A percentile compares a stretch with the other conserved stretches of the same genome.
Conservation (phyloP, 1,139 yeast species). For the Candida smagusa region DNA sequence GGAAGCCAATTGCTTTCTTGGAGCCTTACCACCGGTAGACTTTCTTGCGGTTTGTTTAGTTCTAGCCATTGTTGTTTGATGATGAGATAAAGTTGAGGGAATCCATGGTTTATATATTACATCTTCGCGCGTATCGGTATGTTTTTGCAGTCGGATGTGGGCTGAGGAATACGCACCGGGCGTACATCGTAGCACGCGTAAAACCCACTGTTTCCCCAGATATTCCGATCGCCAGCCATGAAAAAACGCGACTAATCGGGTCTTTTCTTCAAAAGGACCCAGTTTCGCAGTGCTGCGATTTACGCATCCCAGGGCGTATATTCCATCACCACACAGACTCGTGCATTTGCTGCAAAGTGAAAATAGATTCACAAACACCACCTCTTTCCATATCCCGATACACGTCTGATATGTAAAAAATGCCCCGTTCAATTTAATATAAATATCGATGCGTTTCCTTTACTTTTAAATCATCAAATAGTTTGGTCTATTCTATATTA, state of each 20-base stretch:
- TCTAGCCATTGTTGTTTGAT: conserved; percentile 88
- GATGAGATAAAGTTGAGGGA: too few species aligned
- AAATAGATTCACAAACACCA: conserved; percentile 3
- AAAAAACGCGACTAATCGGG: not conserved
- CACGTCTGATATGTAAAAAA: too few species aligned
- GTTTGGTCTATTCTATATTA: not conserved
- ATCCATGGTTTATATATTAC: too few species aligned
- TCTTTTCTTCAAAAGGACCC: conserved; percentile 2
- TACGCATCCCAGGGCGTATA: conserved; percentile 6
- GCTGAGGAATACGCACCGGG: not conserved
- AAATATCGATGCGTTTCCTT: not conserved
- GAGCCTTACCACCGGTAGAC: conserved; percentile 99
- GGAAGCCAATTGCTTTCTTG: conserved; percentile 98
- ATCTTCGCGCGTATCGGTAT: conserved; percentile 26
- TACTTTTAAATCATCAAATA: not conserved
- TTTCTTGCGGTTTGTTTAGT: conserved; percentile 98
- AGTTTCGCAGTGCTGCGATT: conserved; percentile 2
- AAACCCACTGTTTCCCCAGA: not conserved
- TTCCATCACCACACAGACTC: not conserved
- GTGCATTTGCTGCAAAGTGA: not conserved
- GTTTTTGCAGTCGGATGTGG: conserved; percentile 52
- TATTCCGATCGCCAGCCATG: not conserved
- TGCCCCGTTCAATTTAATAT: not conserved
- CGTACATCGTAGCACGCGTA: not conserved
- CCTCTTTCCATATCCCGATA: not conserved